Evolutionary conservation across 768 basidiomycete genomes (phyloP), one percentile per base, ranked within the genome.

Genomic region (Suillus sp.): DNA sequence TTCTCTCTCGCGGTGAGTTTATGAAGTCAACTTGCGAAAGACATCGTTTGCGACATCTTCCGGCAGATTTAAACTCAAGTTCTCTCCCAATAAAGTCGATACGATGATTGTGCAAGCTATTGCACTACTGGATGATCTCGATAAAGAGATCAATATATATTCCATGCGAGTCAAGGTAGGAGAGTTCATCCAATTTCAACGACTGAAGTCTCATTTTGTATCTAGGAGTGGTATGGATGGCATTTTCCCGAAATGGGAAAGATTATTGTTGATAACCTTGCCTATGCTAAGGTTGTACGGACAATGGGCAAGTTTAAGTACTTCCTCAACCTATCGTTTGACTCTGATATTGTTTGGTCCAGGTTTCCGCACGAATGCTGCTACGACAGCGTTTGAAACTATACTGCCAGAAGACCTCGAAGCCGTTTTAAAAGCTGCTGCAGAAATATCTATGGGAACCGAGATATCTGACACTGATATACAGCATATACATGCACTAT

Each of bases 211-310:
- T 54, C 58, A 50, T 47, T 59, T 43, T 11, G 55, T 27, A 14
- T 56, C 32, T 69, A 97, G 96, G 97, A 99, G 86, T 99, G 97
- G 97, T 99, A 99, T 71, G 97, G 97, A 42, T 99, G 97, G 97
- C 97, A 99, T 81, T 99, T 99, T 85, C 97, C 97, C 5, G 97
- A 99, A 78, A 93, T 99, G 91, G 92, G 90, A 64, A 99, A 98
- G 81, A 99, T 99, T 74, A 92, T 99, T 68, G 87, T 89, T 64
- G 97, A 99, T 82, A 99, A 97, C 78, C 79, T 96, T 64, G 96
- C 96, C 22, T 99, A 99, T 75, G 96, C 97, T 64, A 97, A 95
- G 80, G 90, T 91, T 63, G 87, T 99, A 70, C 91, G 90, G 62
- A 77, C 84, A 38, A 96, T 99, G 96, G 97, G 92, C 88, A 73